A percentile compares a stretch with the other conserved stretches of the same genome.
Conservation (phyloP, 495 filamentous ascomycete species). For the Aspergillus homomorphus region DNA sequence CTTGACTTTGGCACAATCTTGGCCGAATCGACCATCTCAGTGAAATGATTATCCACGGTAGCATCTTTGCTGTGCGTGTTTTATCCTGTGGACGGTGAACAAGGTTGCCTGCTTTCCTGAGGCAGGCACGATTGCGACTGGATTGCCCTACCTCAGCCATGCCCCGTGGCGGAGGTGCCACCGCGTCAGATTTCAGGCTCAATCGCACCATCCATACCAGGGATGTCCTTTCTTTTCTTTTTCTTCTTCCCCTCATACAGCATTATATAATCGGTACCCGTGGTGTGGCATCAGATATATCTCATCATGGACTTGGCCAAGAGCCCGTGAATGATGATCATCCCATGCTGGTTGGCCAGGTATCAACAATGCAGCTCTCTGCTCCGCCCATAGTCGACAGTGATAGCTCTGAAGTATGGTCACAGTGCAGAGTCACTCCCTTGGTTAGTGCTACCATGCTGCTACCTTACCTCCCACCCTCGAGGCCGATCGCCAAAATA, state of each 20-base stretch:
- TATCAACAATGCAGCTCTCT: conserved; percentile 7
- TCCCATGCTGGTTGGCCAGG: not conserved
- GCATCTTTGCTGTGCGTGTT: too few species aligned
- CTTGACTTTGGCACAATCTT: conserved; percentile 2
- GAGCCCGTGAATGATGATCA: conserved; percentile 1
- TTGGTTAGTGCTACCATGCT: conserved; percentile 10
- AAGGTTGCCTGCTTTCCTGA: not conserved
- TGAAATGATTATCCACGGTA: too few species aligned
- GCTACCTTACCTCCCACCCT: conserved; percentile 15
- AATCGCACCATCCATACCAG: too few species aligned
- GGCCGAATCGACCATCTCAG: not conserved
- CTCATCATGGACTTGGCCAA: not conserved
- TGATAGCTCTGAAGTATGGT: conserved; percentile 21
- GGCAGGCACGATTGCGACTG: not conserved
- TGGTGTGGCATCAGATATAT: not conserved
- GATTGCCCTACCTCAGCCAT: conserved; percentile 1
- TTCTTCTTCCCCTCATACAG: not conserved
- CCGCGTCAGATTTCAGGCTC: not conserved
- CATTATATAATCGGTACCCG: not conserved
- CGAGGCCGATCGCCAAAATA: conserved; percentile 6
- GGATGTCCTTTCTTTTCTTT: not conserved
- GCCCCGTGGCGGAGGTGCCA: conserved; percentile 2
- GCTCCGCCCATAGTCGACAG: not conserved
- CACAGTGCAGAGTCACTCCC: conserved; percentile 38
- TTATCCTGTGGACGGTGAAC: not conserved